Conservation (phyloP, 371 early-diverging fungal genomes). For the Haplosporangium sp. region DNA sequence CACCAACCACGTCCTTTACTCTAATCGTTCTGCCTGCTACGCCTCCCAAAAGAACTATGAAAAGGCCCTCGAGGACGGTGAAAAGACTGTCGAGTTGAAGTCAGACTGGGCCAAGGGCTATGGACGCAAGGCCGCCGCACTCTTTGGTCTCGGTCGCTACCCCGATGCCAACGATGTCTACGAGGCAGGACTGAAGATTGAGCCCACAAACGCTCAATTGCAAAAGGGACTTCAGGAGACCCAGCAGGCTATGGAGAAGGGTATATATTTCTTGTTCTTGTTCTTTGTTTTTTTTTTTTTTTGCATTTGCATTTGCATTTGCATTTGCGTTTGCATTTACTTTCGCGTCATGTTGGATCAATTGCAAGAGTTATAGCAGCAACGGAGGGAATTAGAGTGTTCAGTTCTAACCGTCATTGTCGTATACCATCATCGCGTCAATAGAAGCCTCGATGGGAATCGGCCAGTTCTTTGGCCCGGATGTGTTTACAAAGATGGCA, state of each 20-base stretch:
- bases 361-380: too few species aligned
- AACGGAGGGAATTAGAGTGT: too few species aligned
- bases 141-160: conserved; percentile 73
- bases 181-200: conserved; percentile 77
- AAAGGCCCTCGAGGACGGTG: conserved; percentile 84
- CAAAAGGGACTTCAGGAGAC: conserved; percentile 79
- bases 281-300: conserved; percentile 4
- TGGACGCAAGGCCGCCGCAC: conserved; percentile 87
- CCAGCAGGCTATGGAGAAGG: conserved; percentile 61
- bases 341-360: too few species aligned
- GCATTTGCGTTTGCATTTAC: too few species aligned
- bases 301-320: too few species aligned
- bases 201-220: conserved; percentile 78
- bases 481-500: conserved; percentile 78
- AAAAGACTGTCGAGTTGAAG: conserved; percentile 82
- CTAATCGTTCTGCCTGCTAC: conserved; percentile 89
- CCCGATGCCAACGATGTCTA: conserved; percentile 81
- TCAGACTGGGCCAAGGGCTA: conserved; percentile 92
- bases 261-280: conserved; percentile 21
- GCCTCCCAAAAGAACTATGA: conserved; percentile 77
- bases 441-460: conserved; percentile 57
- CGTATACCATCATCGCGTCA: neutral
- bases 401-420: neutral
- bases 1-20: conserved; percentile 89
- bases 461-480: conserved; percentile 69